A percentile compares a stretch with the other conserved stretches of the same genome.
Evolutionary conservation across 2,329 filamentous ascomycete genomes (phyloP).

Genomic region (Fonsecaea erecta): DNA sequence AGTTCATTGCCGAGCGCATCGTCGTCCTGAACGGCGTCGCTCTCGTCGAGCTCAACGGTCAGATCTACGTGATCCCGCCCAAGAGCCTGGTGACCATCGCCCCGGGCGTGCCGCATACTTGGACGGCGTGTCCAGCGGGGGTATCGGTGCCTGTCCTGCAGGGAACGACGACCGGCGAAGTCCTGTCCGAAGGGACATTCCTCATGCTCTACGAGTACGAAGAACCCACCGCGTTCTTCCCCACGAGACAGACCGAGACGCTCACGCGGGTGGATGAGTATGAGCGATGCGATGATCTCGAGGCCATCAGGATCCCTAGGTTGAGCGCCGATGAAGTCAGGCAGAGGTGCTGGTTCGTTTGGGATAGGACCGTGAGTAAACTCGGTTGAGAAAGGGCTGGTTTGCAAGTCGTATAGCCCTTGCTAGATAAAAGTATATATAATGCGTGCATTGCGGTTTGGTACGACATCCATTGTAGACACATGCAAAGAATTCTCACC

Average conservation of each 20-base stretch:
- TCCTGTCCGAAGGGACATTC: constrained; percentile 14
- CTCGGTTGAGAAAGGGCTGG: background rate
- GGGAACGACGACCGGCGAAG: background rate
- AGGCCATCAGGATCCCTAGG: constrained; percentile 19
- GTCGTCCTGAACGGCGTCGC: constrained; percentile 29
- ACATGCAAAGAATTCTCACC: no score
- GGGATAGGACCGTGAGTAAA: constrained; percentile 1
- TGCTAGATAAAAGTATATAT: background rate
- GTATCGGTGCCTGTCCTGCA: constrained; percentile 17
- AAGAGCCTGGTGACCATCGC: constrained; percentile 29
- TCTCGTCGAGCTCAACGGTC: constrained; percentile 28
- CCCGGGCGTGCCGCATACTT: constrained; percentile 31
- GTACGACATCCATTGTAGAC: no score
- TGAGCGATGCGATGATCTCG: constrained; percentile 23
- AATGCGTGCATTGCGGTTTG: background rate
- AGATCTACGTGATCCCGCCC: constrained; percentile 31
- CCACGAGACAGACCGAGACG: constrained; percentile 23
- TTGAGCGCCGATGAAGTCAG: constrained; percentile 14
- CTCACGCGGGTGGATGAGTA: constrained; percentile 23
- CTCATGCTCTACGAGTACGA: constrained; percentile 34
- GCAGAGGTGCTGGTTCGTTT: constrained; percentile 18
- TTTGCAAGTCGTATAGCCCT: background rate
- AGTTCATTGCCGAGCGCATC: constrained; percentile 28
- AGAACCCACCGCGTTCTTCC: constrained; percentile 30
- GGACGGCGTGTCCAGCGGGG: constrained; percentile 30